Conservation (phyloP, 2,329 filamentous ascomycete genomes). For the Monosporascus sp. region DNA sequence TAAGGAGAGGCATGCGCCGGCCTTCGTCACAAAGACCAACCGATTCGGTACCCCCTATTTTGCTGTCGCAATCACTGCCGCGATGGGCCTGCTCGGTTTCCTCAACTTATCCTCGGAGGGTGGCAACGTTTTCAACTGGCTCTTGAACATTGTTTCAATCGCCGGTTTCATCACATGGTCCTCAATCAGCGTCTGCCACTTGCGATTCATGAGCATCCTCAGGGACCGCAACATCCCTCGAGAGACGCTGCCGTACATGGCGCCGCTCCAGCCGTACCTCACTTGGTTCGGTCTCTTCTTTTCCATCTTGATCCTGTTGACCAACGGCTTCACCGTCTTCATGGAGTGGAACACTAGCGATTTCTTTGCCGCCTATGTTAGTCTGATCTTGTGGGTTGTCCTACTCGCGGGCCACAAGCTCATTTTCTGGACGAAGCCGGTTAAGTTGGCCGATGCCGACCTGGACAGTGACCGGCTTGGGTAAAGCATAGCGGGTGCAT, state of each 20-base stretch:
- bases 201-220: constrained; percentile 60
- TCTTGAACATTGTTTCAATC: constrained; percentile 65
- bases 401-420: constrained; percentile 59
- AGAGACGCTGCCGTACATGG: constrained; percentile 53
- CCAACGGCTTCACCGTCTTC: constrained; percentile 65
- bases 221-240: constrained; percentile 52
- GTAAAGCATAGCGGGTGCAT: no score
- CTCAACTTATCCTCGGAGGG: constrained; percentile 58
- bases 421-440: constrained; percentile 20
- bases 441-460: constrained; percentile 22
- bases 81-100: constrained; percentile 61
- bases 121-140: constrained; percentile 63
- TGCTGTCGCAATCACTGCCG: constrained; percentile 51
- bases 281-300: constrained; percentile 63
- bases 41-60: constrained; percentile 56
- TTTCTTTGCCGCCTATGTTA: constrained; percentile 63
- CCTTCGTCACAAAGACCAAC: constrained; percentile 55
- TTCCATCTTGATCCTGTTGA: constrained; percentile 58
- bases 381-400: constrained; percentile 57
- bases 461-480: constrained; percentile 18
- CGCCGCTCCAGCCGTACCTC: constrained; percentile 58
- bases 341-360: constrained; percentile 54
- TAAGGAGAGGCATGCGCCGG: constrained; percentile 57
- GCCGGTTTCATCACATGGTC: constrained; percentile 68
- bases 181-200: constrained; percentile 58